phyloP scores from a whole-genome alignment of 495 filamentous ascomycete species.

The Daldinia childiae region DNA sequence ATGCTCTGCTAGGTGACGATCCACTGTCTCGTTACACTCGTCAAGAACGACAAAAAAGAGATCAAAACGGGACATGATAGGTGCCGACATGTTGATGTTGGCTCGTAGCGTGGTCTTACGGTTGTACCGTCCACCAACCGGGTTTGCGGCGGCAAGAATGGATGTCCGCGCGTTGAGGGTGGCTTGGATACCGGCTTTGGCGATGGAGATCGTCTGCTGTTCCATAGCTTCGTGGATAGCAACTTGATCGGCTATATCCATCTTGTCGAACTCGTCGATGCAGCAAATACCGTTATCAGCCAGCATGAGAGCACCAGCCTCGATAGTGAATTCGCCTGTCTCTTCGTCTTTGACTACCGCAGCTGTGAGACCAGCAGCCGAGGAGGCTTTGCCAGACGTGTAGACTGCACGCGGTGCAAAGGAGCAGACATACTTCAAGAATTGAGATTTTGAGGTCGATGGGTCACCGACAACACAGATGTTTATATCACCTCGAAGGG shows the following conservation, averaged over 20 bases:
- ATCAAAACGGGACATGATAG: constrained; percentile 99
- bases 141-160: constrained; percentile 96
- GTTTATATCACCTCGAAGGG: constrained; percentile 95
- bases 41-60: constrained; percentile 98
- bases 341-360: constrained; percentile 98
- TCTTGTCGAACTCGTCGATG: constrained; percentile 99
- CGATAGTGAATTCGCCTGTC: constrained; percentile 98
- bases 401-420: constrained; percentile 97
- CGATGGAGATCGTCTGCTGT: constrained; percentile 99
- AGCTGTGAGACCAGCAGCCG: constrained; percentile 95
- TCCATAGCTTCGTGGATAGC: constrained; percentile 99
- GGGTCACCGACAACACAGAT: constrained; percentile 99
- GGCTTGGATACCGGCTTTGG: constrained; percentile 98
- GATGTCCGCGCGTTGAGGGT: constrained; percentile 95
- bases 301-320: constrained; percentile 97
- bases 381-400: constrained; percentile 97
- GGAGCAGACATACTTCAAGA: constrained; percentile 96
- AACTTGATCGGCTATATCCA: constrained; percentile 97
- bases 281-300: constrained; percentile 97
- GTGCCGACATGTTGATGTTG: constrained; percentile 98
- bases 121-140: constrained; percentile 95
- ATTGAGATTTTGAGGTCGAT: constrained; percentile 97
- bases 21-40: constrained; percentile 91
- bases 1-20: constrained; percentile 90
- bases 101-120: constrained; percentile 90